Evolutionary conservation across 208 protist species (phyloP).

Genomic region (Novymonas esmeraldas): DNA sequence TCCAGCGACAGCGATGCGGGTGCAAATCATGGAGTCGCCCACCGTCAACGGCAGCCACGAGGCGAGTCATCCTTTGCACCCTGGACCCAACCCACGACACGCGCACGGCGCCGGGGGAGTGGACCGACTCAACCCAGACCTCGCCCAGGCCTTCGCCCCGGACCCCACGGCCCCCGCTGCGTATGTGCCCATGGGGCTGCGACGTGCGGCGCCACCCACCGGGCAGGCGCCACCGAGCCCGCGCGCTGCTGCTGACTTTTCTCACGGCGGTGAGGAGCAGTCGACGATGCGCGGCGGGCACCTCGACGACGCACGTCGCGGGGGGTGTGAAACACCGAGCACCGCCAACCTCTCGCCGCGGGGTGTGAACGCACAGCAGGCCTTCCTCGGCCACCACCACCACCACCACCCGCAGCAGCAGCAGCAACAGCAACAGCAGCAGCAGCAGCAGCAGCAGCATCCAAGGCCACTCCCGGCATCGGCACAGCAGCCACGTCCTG

Average conservation of each 20-base stretch:
- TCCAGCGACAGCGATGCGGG: too few relatives aligned
- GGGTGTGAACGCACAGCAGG: background rate
- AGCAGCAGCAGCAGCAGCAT: background rate
- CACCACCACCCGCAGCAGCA: too few relatives aligned
- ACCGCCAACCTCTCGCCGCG: background rate
- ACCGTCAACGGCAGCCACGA: background rate
- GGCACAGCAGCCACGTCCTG: background rate
- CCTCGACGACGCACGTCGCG: background rate
- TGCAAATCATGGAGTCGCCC: background rate
- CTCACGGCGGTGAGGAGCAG: background rate
- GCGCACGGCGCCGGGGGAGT: background rate
- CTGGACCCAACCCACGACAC: too few relatives aligned
- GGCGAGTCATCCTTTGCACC: background rate
- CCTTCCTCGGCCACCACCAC: too few relatives aligned
- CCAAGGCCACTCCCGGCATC: too few relatives aligned
- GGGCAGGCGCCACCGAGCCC: background rate
- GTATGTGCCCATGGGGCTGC: constrained; percentile 4
- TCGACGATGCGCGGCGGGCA: background rate
- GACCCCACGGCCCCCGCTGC: constrained; percentile 1
- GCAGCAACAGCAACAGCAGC: background rate
- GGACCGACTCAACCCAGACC: background rate
- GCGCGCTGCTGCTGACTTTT: background rate
- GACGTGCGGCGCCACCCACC: background rate
- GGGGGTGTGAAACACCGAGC: background rate
- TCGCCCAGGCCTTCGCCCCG: background rate